A percentile compares a stretch with the other conserved stretches of the same genome.
Conservation (phyloP, 148 eudicot genomes). For the Hydrangea macrophylla region DNA sequence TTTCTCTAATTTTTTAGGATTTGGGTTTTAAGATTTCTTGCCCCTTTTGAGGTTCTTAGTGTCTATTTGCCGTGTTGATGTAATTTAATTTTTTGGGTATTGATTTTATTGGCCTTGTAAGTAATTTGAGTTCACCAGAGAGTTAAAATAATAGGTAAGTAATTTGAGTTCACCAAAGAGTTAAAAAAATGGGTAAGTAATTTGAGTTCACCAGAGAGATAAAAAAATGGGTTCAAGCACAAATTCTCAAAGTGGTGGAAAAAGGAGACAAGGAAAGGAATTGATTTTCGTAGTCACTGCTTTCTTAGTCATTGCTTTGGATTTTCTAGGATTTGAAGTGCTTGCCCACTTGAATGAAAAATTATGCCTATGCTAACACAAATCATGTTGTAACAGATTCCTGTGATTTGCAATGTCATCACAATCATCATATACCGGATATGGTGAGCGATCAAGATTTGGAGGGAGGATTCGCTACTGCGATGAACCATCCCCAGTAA, state of each 20-base stretch:
- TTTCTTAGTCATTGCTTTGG: slow-evolving; percentile 37
- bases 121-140: slow-evolving; percentile 2
- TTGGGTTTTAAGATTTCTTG: slow-evolving; percentile 5
- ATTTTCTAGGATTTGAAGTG: slow-evolving; percentile 42
- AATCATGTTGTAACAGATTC: too few species aligned
- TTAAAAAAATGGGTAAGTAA: too few species aligned
- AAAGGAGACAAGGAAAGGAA: slow-evolving; percentile 43
- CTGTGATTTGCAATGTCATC: too few species aligned
- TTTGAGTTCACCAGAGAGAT: too few species aligned
- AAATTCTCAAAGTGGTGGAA: slow-evolving; percentile 36
- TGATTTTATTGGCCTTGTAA: not conserved
- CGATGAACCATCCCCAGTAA: too few species aligned
- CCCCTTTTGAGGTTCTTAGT: not conserved
- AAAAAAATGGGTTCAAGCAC: slow-evolving; percentile 8
- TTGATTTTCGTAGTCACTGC: slow-evolving; percentile 41
- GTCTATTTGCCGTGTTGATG: not conserved
- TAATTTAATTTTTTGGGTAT: not conserved
- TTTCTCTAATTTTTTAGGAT: slow-evolving; percentile 14
- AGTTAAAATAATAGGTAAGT: too few species aligned
- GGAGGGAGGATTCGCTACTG: too few species aligned
- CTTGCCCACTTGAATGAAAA: slow-evolving; percentile 49
- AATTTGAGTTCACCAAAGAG: too few species aligned
- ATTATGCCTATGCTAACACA: too few species aligned
- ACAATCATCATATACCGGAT: too few species aligned
- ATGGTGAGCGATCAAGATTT: too few species aligned